Percentiles rank a stretch among this genome's conserved stretches.
These are phyloP conservation scores for Taphrina flavorubra DNA, from an alignment of 1,139 yeast genomes.

Conservation along the genomic window DNA sequence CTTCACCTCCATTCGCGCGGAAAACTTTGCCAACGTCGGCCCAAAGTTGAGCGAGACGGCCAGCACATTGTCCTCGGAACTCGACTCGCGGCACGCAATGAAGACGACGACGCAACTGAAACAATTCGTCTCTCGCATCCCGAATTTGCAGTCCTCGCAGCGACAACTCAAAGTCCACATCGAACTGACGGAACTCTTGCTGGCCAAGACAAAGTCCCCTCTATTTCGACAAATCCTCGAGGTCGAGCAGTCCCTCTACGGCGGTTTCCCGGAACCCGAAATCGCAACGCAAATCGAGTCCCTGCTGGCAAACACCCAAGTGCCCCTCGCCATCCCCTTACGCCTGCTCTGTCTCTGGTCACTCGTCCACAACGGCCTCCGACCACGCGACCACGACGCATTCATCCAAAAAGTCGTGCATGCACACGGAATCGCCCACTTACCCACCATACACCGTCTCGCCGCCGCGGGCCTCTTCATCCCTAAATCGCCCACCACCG, in stretches of 20 bases:
- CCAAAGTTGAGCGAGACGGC: conserved; percentile 73
- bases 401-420: conserved; percentile 61
- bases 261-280: conserved; percentile 61
- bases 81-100: conserved; percentile 66
- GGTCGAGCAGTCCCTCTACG: conserved; percentile 75
- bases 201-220: conserved; percentile 60
- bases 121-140: conserved; percentile 71
- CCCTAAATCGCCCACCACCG: conserved; percentile 44
- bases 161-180: conserved; percentile 73
- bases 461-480: conserved; percentile 54
- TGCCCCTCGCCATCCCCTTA: conserved; percentile 55
- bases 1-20: conserved; percentile 62
- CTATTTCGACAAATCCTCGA: conserved; percentile 65
- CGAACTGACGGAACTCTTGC: conserved; percentile 69
- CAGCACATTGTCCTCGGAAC: conserved; percentile 69
- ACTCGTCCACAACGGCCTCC: conserved; percentile 67
- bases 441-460: conserved; percentile 54
- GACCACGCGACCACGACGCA: conserved; percentile 62
- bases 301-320: conserved; percentile 56
- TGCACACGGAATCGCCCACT: conserved; percentile 64
- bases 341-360: conserved; percentile 63
- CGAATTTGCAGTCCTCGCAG: conserved; percentile 70
- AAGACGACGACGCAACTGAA: conserved; percentile 70
- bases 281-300: conserved; percentile 59
- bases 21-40: conserved; percentile 84